phyloP scores from a whole-genome alignment of 192 early-diverging fungal genomes.

The Coemansia sp. region DNA sequence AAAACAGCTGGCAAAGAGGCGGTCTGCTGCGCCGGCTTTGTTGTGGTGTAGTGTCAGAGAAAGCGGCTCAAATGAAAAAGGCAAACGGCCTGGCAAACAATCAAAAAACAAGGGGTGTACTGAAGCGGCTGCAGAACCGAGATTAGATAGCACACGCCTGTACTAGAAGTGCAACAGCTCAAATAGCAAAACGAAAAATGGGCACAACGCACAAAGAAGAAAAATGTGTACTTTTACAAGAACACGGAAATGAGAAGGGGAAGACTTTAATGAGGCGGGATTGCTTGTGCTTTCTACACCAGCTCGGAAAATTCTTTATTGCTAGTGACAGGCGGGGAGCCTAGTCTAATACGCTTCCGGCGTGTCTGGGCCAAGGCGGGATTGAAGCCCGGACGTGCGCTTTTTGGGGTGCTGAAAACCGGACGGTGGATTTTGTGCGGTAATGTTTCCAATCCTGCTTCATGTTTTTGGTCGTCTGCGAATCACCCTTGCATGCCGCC shows the following conservation, averaged over 20 bases:
- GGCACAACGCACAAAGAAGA: neutral
- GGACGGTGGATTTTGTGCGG: neutral
- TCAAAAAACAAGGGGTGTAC: neutral
- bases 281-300: neutral
- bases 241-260: neutral
- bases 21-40: neutral
- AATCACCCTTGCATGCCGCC: too few species aligned
- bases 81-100: neutral
- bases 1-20: neutral
- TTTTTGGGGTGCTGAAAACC: neutral
- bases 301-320: neutral
- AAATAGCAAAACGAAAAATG: neutral
- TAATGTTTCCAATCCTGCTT: neutral
- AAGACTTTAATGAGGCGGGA: neutral
- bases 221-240: neutral
- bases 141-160: neutral
- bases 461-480: neutral
- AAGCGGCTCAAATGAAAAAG: neutral
- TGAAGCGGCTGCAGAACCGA: neutral
- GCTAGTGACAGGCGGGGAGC: neutral
- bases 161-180: neutral
- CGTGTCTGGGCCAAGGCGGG: neutral
- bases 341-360: too few species aligned
- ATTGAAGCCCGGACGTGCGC: constrained; percentile 3
- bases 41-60: neutral